Evolutionary conservation across 2,329 filamentous ascomycete species (phyloP).

Genomic region (Colletotrichum falcatum): DNA sequence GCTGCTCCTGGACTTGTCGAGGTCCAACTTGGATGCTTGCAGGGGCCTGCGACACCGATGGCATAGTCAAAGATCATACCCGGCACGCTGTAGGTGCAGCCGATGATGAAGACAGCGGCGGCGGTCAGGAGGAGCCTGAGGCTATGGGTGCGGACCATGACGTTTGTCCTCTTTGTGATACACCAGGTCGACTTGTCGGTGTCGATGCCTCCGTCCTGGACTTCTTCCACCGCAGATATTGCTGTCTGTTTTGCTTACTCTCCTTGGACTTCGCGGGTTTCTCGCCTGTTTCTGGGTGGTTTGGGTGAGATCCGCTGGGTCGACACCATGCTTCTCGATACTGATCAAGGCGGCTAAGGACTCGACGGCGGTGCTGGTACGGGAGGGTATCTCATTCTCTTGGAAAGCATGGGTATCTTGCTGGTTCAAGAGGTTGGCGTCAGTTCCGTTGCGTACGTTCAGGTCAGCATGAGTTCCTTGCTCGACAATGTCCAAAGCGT

Average conservation of each 20-base stretch:
- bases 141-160: no score
- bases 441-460: constrained; percentile 62
- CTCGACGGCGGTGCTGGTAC: constrained; percentile 48
- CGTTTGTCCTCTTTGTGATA: no score
- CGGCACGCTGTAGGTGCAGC: no score
- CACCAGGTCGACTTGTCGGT: no score
- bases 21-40: constrained; percentile 20
- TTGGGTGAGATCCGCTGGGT: constrained; percentile 19
- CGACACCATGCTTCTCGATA: constrained; percentile 46
- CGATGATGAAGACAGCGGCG: no score
- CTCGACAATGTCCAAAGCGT: constrained; percentile 70
- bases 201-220: constrained; percentile 44
- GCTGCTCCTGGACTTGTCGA: constrained; percentile 46
- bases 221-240: constrained; percentile 46
- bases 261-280: constrained; percentile 46
- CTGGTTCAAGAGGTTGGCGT: constrained; percentile 63
- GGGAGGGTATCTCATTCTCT: constrained; percentile 47
- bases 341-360: constrained; percentile 57
- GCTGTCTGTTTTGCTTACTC: constrained; percentile 49
- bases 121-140: no score
- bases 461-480: constrained; percentile 71
- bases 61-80: no score
- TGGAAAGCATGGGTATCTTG: constrained; percentile 53
- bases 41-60: no score
- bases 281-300: constrained; percentile 46